Base-by-base conservation (phyloP, 148 eudicot species). In the Polygonum aviculare region DNA sequence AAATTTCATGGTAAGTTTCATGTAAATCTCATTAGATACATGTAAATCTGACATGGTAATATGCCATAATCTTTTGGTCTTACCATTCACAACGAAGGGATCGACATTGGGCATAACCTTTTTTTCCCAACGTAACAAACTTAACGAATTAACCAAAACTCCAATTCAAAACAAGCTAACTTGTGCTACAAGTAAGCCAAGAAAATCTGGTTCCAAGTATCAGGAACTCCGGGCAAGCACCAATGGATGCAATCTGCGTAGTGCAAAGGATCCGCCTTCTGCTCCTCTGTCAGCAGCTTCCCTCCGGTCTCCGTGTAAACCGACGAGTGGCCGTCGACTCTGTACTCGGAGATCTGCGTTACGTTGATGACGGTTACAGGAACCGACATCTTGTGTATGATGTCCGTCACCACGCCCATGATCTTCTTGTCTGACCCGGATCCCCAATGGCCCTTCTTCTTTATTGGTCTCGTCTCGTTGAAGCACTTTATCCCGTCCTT, bases 161-260 rank as follows among this genome's bases (percentile, higher is more conserved):
- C 57, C 57, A 51, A 51, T 16, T 9, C 3, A 59, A 59, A 22
- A 19, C 7, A 36, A 54, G 59, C 21, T n/a, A 1, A 2, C 19
- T 54, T 18, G 22, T 35, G 26, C 69, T 71, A 51, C 84, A 89
- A 86, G 48, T 81, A 75, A 45, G 94, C 86, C 5, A 84, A 75
- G 72, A 90, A 72, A 45, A 90, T 82, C 59, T 78, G 88, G 76
- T 90, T 90, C 91, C 91, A 90, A 0, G 90, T 86, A 74, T 90
- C 94, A 19, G 94, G 94, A 79, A 90, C 84, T 47, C 94, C 91
- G 6, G 94, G 94, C 78, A 90, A 63, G 59, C 94, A 90, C 94
- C 94, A 90, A 62, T 90, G 94, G 41, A 90, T 85, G 57, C 94
- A 90, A 82, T 90, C 94, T 18, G 94, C 90, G 73, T 74, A 75